These are phyloP conservation scores for Chlamydomonas reinhardtii DNA, from an alignment of 163 green algal species.

Conservation along the genomic window DNA sequence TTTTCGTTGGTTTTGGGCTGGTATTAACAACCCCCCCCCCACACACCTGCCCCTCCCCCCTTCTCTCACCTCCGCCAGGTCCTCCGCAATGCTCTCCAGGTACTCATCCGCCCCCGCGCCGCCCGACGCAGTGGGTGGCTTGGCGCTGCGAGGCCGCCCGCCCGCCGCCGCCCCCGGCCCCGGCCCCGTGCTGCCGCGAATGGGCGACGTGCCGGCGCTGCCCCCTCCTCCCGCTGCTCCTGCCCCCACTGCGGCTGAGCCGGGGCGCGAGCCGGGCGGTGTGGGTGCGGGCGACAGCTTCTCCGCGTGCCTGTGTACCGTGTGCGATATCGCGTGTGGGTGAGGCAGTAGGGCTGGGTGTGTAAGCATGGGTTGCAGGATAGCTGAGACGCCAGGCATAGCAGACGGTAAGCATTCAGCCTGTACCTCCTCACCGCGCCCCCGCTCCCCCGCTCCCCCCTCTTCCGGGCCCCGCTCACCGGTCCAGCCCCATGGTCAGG, in stretches of 20 bases:
- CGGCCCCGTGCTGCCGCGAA: not conserved
- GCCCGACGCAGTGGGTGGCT: not conserved
- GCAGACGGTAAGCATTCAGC: no score
- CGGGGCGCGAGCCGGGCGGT: slow-evolving; percentile 3
- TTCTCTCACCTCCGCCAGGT: not conserved
- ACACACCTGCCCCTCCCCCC: no score
- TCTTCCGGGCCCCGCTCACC: no score
- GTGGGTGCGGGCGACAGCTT: slow-evolving; percentile 2
- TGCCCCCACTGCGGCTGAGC: not conserved
- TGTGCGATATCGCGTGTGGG: no score
- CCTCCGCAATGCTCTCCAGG: slow-evolving; percentile 34
- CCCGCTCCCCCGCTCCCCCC: no score
- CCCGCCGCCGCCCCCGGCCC: not conserved
- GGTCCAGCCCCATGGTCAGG: slow-evolving; percentile 12
- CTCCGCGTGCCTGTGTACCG: not conserved
- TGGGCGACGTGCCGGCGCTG: not conserved
- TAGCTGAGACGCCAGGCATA: no score
- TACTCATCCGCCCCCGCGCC: not conserved
- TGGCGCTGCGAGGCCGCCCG: not conserved
- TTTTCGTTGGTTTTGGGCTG: no score
- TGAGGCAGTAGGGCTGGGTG: no score
- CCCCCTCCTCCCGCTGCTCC: no score
- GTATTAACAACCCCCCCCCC: no score
- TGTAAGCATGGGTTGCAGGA: no score
- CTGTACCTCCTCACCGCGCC: no score